Evolutionary conservation across 164 flowering plant genomes (phyloP), one percentile per base, ranked within the genome.

Genomic region (Nymphaea thermarum): DNA sequence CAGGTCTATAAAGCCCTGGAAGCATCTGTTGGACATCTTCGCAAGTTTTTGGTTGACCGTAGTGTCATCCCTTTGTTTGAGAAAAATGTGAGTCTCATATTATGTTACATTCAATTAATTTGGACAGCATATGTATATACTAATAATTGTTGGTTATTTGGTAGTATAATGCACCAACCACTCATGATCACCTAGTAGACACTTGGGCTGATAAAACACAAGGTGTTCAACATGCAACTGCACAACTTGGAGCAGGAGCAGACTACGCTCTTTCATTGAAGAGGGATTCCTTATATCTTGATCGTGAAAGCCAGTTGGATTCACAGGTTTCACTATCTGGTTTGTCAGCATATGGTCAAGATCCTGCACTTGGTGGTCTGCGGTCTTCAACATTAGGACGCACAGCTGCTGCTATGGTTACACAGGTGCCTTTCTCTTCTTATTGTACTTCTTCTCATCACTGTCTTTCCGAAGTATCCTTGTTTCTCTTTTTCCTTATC

Each of bases 41-140:
- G 99, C 72, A 94, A 91, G 75, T 94, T 92, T 70, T 80, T 94
- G 82, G 97, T 90, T 43, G 99, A 94, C 75, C 96, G 83, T 18
- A 84, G 87, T 74, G 88, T 94, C 64, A 74, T 91, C 79, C 91
- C 98, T 65, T 70, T 94, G 60, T 91, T 94, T 77, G 96, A 94
- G 66, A 90, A 86, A 76, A 73, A n/a, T 51, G 96, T 91, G 81
- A 84, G 97, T 74, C 53, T 63, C 4, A 42, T 64, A 4, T 12
- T 6, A 3, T 12, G 12, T 47, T 4, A 47, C 12, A 47, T 47
- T 47, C 12, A 47, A 47, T 47, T 12, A 47, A 4, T 47, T 12
- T 47, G 55, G 36, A 6, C 3, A 47, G 55, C 6, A 12, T 6
- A 47, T 7, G 12, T 7, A 47, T 47, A 12, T 47, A 47, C 55